Evolutionary conservation across 768 basidiomycete species (phyloP).

Genomic region (Rhodotorula babjevae): DNA sequence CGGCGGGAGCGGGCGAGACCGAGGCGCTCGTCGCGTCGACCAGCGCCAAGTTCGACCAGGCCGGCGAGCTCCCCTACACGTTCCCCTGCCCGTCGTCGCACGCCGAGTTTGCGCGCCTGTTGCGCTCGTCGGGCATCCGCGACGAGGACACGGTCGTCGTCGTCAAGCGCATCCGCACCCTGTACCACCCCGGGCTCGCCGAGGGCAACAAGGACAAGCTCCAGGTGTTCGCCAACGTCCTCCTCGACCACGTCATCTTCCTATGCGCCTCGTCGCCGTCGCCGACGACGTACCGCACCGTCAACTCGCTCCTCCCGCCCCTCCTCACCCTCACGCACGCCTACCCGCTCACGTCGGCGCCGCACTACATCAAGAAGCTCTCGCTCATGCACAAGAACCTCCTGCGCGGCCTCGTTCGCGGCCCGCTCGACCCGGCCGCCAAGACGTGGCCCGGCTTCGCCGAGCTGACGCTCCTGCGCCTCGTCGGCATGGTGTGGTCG

Average conservation of each 20-base stretch:
- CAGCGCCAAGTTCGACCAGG: neutral
- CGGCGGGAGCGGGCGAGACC: conserved; percentile 6
- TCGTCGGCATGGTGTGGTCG: conserved; percentile 80
- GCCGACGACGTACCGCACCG: conserved; percentile 57
- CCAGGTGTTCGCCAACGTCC: conserved; percentile 70
- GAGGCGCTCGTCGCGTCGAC: conserved; percentile 23
- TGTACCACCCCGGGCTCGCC: conserved; percentile 88
- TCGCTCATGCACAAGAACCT: conserved; percentile 91
- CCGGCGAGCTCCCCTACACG: conserved; percentile 65
- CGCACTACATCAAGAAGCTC: conserved; percentile 74
- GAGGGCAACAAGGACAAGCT: conserved; percentile 87
- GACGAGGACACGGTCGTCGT: conserved; percentile 72
- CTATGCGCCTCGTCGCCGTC: conserved; percentile 60
- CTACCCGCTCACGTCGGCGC: conserved; percentile 75
- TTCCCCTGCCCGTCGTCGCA: conserved; percentile 83
- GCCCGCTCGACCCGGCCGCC: conserved; percentile 58
- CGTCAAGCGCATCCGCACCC: conserved; percentile 78
- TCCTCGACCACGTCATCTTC: conserved; percentile 83
- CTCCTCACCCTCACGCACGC: conserved; percentile 69
- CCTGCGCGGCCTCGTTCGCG: conserved; percentile 68
- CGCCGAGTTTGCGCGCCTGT: conserved; percentile 79
- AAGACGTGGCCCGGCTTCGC: conserved; percentile 84
- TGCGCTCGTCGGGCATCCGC: conserved; percentile 57
- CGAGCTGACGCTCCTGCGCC: conserved; percentile 73
- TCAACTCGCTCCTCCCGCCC: conserved; percentile 69